Percentiles rank a stretch among this genome's conserved stretches.
Evolutionary conservation across 192 early-diverging fungal genomes (phyloP).

Genomic region (Tieghemiomyces parasiticus): DNA sequence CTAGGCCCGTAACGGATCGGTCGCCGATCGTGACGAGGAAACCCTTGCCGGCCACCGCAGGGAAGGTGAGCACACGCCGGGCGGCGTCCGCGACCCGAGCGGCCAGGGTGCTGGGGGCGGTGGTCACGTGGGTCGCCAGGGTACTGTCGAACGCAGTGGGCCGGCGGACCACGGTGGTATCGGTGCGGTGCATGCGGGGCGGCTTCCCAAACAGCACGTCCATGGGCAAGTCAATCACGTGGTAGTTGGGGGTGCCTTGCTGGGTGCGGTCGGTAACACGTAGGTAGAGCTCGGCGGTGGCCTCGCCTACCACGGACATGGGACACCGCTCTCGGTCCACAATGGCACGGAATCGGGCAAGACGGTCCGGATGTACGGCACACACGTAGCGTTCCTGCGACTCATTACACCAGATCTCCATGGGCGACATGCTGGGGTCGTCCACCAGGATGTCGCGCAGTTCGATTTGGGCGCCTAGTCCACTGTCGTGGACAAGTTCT

Average conservation of each 20-base stretch:
- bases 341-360: conserved; percentile 55
- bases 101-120: conserved; percentile 14
- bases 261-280: conserved; percentile 62
- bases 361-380: conserved; percentile 55
- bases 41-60: conserved; percentile 78
- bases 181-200: conserved; percentile 82
- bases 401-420: conserved; percentile 99
- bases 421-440: conserved; percentile 91
- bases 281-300: conserved; percentile 66
- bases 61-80: conserved; percentile 64
- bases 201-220: conserved; percentile 90
- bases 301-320: conserved; percentile 78
- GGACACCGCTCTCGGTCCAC: conserved; percentile 85
- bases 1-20: conserved; percentile 85
- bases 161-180: conserved; percentile 32
- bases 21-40: conserved; percentile 99
- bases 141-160: conserved; percentile 40
- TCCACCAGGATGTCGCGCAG: conserved; percentile 81
- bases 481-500: conserved; percentile 93
- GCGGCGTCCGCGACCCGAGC: conserved; percentile 46
- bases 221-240: conserved; percentile 93
- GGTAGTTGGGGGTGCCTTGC: conserved; percentile 24
- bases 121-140: conserved; percentile 41
- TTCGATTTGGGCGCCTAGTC: conserved; percentile 81
- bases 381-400: conserved; percentile 98